phyloP scores from a whole-genome alignment of 306 rosid species.

The Citrullus colocynthis region DNA sequence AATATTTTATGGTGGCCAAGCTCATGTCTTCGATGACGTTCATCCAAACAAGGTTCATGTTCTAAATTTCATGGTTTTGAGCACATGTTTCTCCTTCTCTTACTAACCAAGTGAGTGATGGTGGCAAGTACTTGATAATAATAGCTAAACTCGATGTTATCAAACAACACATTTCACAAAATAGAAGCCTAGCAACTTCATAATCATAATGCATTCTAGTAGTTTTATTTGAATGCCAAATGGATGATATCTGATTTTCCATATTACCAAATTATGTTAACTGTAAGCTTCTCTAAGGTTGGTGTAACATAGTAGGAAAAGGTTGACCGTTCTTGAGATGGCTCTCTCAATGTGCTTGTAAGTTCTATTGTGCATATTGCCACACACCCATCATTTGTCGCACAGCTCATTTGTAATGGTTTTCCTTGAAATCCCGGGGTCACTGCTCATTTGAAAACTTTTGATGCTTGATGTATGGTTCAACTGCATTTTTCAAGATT shows the following conservation, averaged over 20 bases:
- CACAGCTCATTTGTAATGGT: neutral
- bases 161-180: neutral
- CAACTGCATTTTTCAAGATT: neutral
- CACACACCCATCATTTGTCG: neutral
- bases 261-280: neutral
- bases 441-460: neutral
- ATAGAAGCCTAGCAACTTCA: neutral
- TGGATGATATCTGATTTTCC: neutral
- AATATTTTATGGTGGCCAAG: slow-evolving; percentile 94
- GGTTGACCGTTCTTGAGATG: neutral
- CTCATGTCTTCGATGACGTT: slow-evolving; percentile 95
- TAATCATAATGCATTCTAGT: neutral
- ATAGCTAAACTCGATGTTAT: neutral
- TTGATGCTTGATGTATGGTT: neutral
- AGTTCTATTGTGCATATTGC: neutral
- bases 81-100: slow-evolving; percentile 2
- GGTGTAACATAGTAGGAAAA: neutral
- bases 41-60: slow-evolving; percentile 77
- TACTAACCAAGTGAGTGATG: slow-evolving; percentile 12
- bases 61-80: neutral
- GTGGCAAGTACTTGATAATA: neutral
- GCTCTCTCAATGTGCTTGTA: neutral
- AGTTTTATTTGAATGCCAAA: neutral
- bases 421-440: neutral
- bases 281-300: neutral